Conservation (phyloP, 2,329 filamentous ascomycete species). For the Pezicula carpinea region DNA sequence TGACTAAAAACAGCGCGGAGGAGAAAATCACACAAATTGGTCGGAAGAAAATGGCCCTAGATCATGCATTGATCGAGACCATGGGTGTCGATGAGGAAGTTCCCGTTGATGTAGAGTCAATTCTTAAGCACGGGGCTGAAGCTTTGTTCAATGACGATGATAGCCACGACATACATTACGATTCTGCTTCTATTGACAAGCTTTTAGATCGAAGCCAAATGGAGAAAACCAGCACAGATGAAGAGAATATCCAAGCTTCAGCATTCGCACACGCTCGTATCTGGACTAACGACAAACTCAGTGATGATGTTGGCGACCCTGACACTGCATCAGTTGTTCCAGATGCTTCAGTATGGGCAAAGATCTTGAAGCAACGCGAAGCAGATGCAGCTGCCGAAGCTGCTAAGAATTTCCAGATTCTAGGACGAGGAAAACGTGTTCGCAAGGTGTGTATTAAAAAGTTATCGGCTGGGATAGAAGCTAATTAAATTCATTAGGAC, state of each 20-base stretch:
- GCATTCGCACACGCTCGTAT: conserved; percentile 88
- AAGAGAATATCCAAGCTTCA: conserved; percentile 63
- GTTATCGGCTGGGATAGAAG: not conserved
- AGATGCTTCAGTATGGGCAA: conserved; percentile 78
- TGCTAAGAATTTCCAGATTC: conserved; percentile 62
- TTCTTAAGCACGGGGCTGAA: conserved; percentile 81
- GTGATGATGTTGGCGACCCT: conserved; percentile 53
- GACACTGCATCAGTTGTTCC: conserved; percentile 49
- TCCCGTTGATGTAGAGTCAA: conserved; percentile 76
- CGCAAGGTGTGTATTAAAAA: conserved; percentile 20
- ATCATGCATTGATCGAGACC: conserved; percentile 89
- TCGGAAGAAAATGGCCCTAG: conserved; percentile 90
- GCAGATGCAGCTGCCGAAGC: conserved; percentile 70
- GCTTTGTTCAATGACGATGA: conserved; percentile 78
- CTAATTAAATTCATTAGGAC: conserved; percentile 5
- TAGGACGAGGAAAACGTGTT: conserved; percentile 75
- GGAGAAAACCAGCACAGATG: conserved; percentile 63
- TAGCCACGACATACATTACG: conserved; percentile 73
- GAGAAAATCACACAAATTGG: conserved; percentile 97
- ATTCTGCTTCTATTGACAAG: conserved; percentile 76
- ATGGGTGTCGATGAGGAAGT: conserved; percentile 82
- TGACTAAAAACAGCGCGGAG: conserved; percentile 83
- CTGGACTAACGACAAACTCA: conserved; percentile 81
- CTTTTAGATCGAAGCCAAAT: conserved; percentile 82
- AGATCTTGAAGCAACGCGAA: conserved; percentile 80